These are phyloP conservation scores for Hirsutella rhossiliensis DNA, from an alignment of 2,329 filamentous ascomycete genomes.

Conservation along the genomic window DNA sequence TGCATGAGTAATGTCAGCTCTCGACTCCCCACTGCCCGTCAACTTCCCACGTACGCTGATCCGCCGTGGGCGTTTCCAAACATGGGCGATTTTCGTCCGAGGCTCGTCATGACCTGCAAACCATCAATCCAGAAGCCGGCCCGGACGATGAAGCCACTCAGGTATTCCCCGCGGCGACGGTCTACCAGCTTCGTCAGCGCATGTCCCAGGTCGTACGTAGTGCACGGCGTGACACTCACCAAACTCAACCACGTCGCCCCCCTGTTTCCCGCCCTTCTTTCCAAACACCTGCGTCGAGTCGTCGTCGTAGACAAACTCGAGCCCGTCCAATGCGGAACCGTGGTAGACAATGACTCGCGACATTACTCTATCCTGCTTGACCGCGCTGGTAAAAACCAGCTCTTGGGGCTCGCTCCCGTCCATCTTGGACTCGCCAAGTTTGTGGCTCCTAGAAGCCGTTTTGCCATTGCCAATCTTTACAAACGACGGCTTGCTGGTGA, in stretches of 20 bases:
- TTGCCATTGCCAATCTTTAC: constrained; percentile 62
- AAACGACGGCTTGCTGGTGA: constrained; percentile 59
- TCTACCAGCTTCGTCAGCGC: constrained; percentile 39
- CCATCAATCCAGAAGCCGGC: constrained; percentile 78
- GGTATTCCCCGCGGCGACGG: constrained; percentile 69
- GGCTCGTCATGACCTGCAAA: constrained; percentile 78
- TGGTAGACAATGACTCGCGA: constrained; percentile 66
- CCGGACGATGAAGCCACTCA: constrained; percentile 76
- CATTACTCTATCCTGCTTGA: constrained; percentile 59
- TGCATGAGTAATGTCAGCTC: constrained; percentile 26
- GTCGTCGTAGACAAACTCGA: constrained; percentile 93
- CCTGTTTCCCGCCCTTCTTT: constrained; percentile 57
- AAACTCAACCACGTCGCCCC: constrained; percentile 64
- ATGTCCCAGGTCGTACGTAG: not conserved
- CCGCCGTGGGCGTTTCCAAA: constrained; percentile 76
- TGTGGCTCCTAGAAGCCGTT: constrained; percentile 63
- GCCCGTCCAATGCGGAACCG: constrained; percentile 64
- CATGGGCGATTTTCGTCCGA: constrained; percentile 73
- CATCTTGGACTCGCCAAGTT: constrained; percentile 60
- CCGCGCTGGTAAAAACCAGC: constrained; percentile 59
- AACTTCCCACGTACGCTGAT: constrained; percentile 55
- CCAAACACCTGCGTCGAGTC: constrained; percentile 76
- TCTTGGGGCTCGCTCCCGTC: constrained; percentile 60
- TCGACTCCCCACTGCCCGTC: not conserved
- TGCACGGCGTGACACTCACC: constrained; percentile 37